These are phyloP conservation scores for Penicillium sp. DNA, from an alignment of 2,329 filamentous ascomycete species.

Conservation along the genomic window DNA sequence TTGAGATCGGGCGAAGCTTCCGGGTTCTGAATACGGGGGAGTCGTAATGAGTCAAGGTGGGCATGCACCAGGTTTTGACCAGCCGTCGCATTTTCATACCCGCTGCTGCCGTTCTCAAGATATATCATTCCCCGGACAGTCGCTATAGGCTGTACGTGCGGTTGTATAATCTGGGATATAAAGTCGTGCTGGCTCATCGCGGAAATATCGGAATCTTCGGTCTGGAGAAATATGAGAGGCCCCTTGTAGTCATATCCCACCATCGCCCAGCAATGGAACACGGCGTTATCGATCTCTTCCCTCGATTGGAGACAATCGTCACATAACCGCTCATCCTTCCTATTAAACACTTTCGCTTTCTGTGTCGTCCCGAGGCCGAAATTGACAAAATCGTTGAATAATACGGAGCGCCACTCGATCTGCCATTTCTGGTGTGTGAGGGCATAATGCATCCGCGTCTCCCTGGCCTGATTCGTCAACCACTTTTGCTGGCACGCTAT, in stretches of 20 bases:
- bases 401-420: slow-evolving; percentile 14
- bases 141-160: slow-evolving; percentile 15
- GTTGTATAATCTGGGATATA: slow-evolving; percentile 14
- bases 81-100: slow-evolving; percentile 4
- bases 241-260: slow-evolving; percentile 17
- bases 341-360: slow-evolving; percentile 15
- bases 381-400: slow-evolving; percentile 16
- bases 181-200: slow-evolving; percentile 14
- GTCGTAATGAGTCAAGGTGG: slow-evolving; percentile 14
- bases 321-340: slow-evolving; percentile 15
- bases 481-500: slow-evolving; percentile 17
- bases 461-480: slow-evolving; percentile 13
- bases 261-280: slow-evolving; percentile 17
- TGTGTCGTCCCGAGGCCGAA: slow-evolving; percentile 15
- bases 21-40: slow-evolving; percentile 15
- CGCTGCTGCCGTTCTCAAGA: slow-evolving; percentile 9
- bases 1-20: slow-evolving; percentile 15
- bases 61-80: slow-evolving; percentile 13
- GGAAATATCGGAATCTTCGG: slow-evolving; percentile 4
- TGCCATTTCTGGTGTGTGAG: slow-evolving; percentile 14
- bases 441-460: slow-evolving; percentile 15
- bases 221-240: slow-evolving; percentile 13
- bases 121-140: slow-evolving; percentile 12
- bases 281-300: slow-evolving; percentile 13
- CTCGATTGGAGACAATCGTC: slow-evolving; percentile 15